Percentiles rank a stretch among this genome's conserved stretches.
phyloP scores from a whole-genome alignment of 768 basidiomycete genomes.

The Suillus subalutaceus region DNA sequence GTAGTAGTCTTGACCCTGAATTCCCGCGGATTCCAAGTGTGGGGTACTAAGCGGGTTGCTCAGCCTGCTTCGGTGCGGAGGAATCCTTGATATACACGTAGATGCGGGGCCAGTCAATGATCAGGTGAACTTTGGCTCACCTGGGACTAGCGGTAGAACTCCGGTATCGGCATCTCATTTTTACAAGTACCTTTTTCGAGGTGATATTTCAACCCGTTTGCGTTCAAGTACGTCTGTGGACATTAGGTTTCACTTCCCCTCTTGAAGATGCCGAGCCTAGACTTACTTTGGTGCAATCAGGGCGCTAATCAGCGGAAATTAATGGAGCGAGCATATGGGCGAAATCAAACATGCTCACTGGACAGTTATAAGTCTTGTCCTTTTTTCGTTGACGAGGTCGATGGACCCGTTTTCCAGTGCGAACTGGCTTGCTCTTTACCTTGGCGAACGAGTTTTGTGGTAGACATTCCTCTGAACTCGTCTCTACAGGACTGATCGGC shows the following conservation, averaged over 20 bases:
- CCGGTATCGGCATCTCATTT: slow-evolving; percentile 30
- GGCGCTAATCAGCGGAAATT: slow-evolving; percentile 28
- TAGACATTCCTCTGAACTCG: background rate
- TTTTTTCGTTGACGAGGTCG: slow-evolving; percentile 25
- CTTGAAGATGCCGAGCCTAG: slow-evolving; percentile 12
- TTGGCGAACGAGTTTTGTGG: background rate
- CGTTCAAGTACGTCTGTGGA: slow-evolving; percentile 59
- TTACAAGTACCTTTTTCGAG: slow-evolving; percentile 67
- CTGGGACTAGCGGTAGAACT: slow-evolving; percentile 4
- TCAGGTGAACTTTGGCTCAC: slow-evolving; percentile 3
- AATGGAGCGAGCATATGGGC: slow-evolving; percentile 10
- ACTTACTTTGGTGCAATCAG: slow-evolving; percentile 57
- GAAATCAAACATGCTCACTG: slow-evolving; percentile 37
- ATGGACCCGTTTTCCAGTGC: slow-evolving; percentile 2
- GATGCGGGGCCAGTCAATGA: background rate
- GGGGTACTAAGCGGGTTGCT: background rate
- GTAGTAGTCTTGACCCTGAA: background rate
- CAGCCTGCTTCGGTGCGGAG: background rate
- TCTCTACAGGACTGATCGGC: slow-evolving; percentile 1
- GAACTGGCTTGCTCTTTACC: background rate
- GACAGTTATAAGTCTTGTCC: slow-evolving; percentile 53
- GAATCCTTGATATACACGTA: background rate
- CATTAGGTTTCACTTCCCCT: background rate
- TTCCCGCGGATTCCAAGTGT: slow-evolving; percentile 8
- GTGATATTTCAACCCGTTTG: slow-evolving; percentile 71